A percentile compares a stretch with the other conserved stretches of the same genome.
phyloP scores from a whole-genome alignment of 345 rosid genomes.

The Citrus trifoliata region DNA sequence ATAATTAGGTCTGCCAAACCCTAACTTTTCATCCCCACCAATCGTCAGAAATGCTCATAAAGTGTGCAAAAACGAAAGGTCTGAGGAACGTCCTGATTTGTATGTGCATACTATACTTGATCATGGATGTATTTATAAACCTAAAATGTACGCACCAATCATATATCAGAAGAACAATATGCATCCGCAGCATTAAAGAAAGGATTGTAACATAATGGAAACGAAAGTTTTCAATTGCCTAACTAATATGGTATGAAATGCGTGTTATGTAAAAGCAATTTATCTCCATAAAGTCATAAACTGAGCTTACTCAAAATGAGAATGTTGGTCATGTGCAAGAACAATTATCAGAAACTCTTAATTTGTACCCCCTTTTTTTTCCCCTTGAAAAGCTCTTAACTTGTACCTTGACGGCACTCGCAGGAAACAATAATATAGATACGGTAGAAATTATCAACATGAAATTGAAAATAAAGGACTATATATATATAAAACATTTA shows the following conservation, averaged over 20 bases:
- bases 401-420: neutral
- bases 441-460: no score
- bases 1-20: slow-evolving; percentile 7
- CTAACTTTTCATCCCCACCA: slow-evolving; percentile 4
- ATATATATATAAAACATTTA: neutral
- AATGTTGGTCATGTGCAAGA: neutral
- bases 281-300: neutral
- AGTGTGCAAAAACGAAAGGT: neutral
- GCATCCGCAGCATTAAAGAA: neutral
- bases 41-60: neutral
- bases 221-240: neutral
- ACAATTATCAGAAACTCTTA: no score
- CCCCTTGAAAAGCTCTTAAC: no score
- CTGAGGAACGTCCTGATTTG: neutral
- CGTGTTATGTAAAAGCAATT: neutral
- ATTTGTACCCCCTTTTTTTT: no score
- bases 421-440: neutral
- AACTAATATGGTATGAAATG: neutral
- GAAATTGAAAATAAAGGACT: no score
- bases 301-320: neutral
- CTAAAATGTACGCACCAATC: neutral
- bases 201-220: neutral
- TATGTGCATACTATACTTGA: neutral
- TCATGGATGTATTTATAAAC: no score
- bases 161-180: neutral